Base-by-base conservation (phyloP, 108 stramenopile species). In the Skeletonema grethae region DNA sequence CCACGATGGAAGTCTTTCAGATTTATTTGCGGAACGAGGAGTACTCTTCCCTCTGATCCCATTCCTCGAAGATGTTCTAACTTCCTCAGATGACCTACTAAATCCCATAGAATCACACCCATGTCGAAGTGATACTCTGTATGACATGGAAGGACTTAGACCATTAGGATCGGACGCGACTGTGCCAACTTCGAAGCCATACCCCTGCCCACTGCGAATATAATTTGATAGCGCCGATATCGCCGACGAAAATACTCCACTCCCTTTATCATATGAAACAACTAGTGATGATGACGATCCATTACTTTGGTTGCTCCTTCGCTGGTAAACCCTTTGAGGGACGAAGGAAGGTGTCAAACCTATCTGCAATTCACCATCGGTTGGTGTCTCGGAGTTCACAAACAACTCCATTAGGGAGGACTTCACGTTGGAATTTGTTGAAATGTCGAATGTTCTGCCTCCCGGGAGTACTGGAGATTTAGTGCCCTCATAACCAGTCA, bases 401-500 rank as follows among this genome's bases (percentile, higher is more conserved):
- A 87, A 82, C 29, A 95, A 72, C 16, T 55, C 67, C 73, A 90
- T n/a, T 1, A 85, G 36, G 35, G 73, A 66, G 8, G 72, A 67
- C 6, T 79, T 43, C 22, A 35, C 39, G 20, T 55, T 46, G 24
- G 46, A 35, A 5, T 82, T 67, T 34, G 80, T 63, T 36, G 73
- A 76, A 39, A 93, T 85, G 66, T 89, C 92, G 77, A 82, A 90
- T 6, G 92, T 88, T 24, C 82, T 67, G 15, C 95, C 95, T 30
- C 95, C 95, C 11, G 88, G 85, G 34, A 90, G 86, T 9, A 73
- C 68, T 46, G 85, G 75, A 30, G 84, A 63, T 18, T 11, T 41
- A 18, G 58, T 72, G 34, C 70, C 69, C 12, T 72, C 73, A 16
- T 61, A 24, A 48, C 65, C 80, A 29, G 70, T 60, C 82, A 87